Percentiles rank a stretch among this genome's conserved stretches.
phyloP scores from a whole-genome alignment of 1,284 basidiomycete genomes.

The Apiotrichum sp. region DNA sequence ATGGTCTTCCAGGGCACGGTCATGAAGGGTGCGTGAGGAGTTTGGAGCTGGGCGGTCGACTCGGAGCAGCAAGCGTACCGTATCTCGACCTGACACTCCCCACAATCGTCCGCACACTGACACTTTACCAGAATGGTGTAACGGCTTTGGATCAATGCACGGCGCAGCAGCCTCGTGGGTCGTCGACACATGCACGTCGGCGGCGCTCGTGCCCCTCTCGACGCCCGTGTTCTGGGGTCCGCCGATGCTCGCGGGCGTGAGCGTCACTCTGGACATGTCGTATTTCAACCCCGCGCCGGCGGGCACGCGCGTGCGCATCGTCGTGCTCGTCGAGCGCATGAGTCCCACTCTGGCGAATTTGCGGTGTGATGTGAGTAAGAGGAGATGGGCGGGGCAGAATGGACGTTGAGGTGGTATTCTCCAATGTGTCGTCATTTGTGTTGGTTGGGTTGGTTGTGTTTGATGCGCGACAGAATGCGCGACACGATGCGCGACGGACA shows the following conservation, averaged over 20 bases:
- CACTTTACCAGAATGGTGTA: conserved; percentile 27
- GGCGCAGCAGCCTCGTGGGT: conserved; percentile 37
- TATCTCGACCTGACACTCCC: too few relatives aligned
- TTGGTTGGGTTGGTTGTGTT: too few relatives aligned
- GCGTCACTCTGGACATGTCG: conserved; percentile 28
- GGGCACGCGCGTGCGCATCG: conserved; percentile 14
- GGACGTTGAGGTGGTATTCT: too few relatives aligned
- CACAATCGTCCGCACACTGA: conserved; percentile 23
- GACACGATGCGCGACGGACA: too few relatives aligned
- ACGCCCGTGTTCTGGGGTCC: conserved; percentile 38
- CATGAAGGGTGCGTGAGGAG: conserved; percentile 2
- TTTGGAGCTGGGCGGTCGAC: too few relatives aligned
- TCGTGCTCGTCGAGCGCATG: conserved; percentile 16
- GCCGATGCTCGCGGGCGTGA: conserved; percentile 35
- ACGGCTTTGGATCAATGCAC: conserved; percentile 29
- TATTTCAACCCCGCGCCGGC: conserved; percentile 26
- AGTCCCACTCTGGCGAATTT: conserved; percentile 11
- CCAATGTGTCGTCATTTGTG: too few relatives aligned
- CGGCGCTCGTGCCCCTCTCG: conserved; percentile 12
- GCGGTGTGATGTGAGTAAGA: conserved; percentile 15
- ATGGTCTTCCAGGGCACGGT: conserved; percentile 7
- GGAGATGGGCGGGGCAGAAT: too few relatives aligned
- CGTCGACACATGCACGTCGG: conserved; percentile 20
- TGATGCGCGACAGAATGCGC: too few relatives aligned
- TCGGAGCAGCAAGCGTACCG: too few relatives aligned